phyloP scores from a whole-genome alignment of 257 asterid species.

The Nicotiana tabacum region DNA sequence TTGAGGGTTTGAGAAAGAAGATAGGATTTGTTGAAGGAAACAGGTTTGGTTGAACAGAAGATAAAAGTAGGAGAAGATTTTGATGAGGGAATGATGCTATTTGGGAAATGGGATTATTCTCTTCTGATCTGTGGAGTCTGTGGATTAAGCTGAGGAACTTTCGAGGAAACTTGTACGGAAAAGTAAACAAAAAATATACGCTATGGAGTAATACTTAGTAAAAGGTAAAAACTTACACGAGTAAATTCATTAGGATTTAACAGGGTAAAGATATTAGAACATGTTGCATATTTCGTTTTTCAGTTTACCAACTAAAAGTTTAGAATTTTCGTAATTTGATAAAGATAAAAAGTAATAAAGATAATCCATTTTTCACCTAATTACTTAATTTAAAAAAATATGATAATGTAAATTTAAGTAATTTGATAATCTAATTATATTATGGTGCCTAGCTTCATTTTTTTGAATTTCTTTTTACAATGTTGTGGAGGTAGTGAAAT shows the following conservation, averaged over 20 bases:
- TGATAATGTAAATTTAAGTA: too few relatives aligned
- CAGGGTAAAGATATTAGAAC: background rate
- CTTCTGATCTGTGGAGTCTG: background rate
- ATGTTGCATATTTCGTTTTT: background rate
- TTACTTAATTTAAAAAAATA: too few relatives aligned
- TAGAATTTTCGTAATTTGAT: too few relatives aligned
- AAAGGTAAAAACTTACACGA: too few relatives aligned
- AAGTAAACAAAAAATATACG: background rate
- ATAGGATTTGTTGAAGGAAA: background rate
- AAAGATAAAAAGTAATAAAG: too few relatives aligned
- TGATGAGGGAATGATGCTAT: conserved; percentile 12
- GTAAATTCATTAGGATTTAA: background rate
- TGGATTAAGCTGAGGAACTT: background rate
- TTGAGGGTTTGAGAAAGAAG: background rate
- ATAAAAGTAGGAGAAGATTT: background rate
- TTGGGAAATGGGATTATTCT: conserved; percentile 5
- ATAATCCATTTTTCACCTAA: too few relatives aligned
- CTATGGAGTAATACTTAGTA: background rate
- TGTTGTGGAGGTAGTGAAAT: too few relatives aligned
- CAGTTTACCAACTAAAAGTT: background rate
- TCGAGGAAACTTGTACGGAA: background rate
- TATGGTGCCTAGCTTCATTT: too few relatives aligned
- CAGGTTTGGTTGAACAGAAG: background rate
- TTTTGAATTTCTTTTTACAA: too few relatives aligned
- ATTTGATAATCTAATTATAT: too few relatives aligned